These are phyloP conservation scores for Hyphochytrium catenoides DNA, from an alignment of 352 stramenopile genomes.

Conservation along the genomic window DNA sequence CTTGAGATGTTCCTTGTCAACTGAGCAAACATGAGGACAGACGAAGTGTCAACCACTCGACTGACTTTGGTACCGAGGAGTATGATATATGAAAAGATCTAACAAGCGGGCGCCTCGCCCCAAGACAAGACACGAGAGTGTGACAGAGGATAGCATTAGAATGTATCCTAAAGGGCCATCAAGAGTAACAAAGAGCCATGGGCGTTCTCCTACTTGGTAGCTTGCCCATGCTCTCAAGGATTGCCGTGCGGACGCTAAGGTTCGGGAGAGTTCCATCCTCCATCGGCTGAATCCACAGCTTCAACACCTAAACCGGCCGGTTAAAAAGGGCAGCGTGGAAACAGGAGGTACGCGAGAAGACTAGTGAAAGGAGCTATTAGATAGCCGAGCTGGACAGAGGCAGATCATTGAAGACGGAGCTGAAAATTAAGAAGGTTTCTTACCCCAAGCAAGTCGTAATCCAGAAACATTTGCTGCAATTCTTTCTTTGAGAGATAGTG, in stretches of 20 bases:
- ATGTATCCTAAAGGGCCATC: too few species aligned
- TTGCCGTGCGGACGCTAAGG: slow-evolving; percentile 53
- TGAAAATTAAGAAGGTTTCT: slow-evolving; percentile 1
- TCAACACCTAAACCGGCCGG: slow-evolving; percentile 56
- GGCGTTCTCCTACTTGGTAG: slow-evolving; percentile 27
- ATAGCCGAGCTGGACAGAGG: background rate
- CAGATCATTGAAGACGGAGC: background rate
- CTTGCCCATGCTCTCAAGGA: slow-evolving; percentile 45
- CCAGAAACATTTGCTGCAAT: slow-evolving; percentile 56
- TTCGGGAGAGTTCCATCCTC: slow-evolving; percentile 47
- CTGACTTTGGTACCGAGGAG: too few species aligned
- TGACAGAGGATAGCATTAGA: too few species aligned
- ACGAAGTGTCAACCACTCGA: too few species aligned
- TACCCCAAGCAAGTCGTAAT: slow-evolving; percentile 59
- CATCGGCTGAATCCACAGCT: slow-evolving; percentile 63
- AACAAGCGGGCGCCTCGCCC: too few species aligned
- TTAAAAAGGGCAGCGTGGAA: too few species aligned
- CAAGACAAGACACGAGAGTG: slow-evolving; percentile 1
- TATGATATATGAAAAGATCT: too few species aligned
- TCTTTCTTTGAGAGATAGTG: too few species aligned
- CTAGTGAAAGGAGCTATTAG: too few species aligned
- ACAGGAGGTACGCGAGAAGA: too few species aligned
- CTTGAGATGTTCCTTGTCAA: slow-evolving; percentile 68
- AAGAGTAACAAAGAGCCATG: too few species aligned
- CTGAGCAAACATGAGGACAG: slow-evolving; percentile 10